phyloP scores from a whole-genome alignment of 352 stramenopile species.

The Phytophthora fragariaefolia region DNA sequence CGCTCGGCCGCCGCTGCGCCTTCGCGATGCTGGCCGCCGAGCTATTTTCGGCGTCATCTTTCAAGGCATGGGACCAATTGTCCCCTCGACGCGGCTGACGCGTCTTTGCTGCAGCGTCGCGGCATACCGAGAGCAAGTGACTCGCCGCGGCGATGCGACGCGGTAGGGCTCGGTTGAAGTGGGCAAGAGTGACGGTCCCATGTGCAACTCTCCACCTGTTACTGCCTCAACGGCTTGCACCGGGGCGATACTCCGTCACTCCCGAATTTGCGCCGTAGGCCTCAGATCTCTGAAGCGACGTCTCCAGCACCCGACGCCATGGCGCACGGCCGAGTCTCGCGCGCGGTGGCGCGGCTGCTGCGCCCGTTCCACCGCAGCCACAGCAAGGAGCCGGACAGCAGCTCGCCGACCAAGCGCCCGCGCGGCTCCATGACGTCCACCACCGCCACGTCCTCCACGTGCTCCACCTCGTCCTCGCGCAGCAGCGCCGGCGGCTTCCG shows the following conservation, averaged over 20 bases:
- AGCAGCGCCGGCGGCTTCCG: conserved; percentile 25
- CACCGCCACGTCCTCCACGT: conserved; percentile 34
- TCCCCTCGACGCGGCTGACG: conserved; percentile 23
- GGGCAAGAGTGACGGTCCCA: conserved; percentile 29
- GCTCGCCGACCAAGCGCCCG: conserved; percentile 16
- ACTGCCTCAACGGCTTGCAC: conserved; percentile 14
- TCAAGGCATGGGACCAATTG: too few species aligned
- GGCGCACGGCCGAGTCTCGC: conserved; percentile 46
- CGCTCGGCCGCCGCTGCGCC: not conserved
- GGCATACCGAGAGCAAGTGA: conserved; percentile 3
- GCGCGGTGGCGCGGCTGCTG: conserved; percentile 46
- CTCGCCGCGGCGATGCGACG: conserved; percentile 13
- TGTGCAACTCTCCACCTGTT: conserved; percentile 10
- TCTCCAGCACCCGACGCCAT: conserved; percentile 13
- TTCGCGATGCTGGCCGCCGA: conserved; percentile 11
- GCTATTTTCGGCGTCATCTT: conserved; percentile 26
- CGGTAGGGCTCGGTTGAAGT: conserved; percentile 29
- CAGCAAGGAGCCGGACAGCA: conserved; percentile 8
- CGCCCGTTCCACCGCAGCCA: conserved; percentile 48
- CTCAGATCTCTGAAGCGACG: not conserved
- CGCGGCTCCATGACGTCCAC: conserved; percentile 29
- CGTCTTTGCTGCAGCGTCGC: conserved; percentile 6
- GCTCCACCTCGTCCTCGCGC: conserved; percentile 35
- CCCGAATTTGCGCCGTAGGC: conserved; percentile 21
- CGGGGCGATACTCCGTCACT: conserved; percentile 17